These are phyloP conservation scores for Eutrema yunnanense DNA, from an alignment of 345 rosid genomes.

Conservation along the genomic window DNA sequence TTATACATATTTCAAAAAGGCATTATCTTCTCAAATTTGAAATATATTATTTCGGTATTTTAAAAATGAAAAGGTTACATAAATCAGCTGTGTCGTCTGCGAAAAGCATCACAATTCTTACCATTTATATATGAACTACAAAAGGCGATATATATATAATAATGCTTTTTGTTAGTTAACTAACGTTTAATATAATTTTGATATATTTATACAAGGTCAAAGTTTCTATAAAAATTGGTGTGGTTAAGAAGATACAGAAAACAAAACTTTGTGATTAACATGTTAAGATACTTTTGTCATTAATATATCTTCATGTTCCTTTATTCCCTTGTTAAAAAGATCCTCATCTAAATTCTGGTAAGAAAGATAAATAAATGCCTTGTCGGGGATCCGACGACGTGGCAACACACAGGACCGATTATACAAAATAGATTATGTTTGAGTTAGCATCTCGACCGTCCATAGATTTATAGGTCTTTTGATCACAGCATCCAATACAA, in stretches of 20 bases:
- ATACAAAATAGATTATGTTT: not conserved
- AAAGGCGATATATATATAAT: not conserved
- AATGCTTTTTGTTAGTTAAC: not conserved
- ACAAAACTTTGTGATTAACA: not conserved
- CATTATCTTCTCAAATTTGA: not conserved
- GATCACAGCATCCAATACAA: too few relatives aligned
- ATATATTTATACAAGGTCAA: not conserved
- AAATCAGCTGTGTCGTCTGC: not conserved
- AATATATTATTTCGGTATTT: not conserved
- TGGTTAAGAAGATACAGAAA: too few relatives aligned
- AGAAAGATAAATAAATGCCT: not conserved
- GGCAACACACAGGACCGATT: not conserved
- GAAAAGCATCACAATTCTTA: conserved; percentile 20
- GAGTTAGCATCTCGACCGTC: not conserved
- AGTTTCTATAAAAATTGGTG: not conserved
- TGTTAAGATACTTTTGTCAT: not conserved
- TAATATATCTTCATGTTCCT: not conserved
- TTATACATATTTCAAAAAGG: not conserved
- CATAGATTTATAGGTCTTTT: too few relatives aligned
- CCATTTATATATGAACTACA: not conserved
- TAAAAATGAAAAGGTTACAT: not conserved
- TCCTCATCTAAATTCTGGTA: not conserved
- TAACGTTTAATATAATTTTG: not conserved
- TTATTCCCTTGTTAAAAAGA: not conserved
- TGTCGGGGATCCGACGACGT: conserved; percentile 1